Evolutionary conservation across 371 early-diverging fungal species (phyloP), one percentile per base, ranked within the genome.

Genomic region (Lichtheimia corymbifera): DNA sequence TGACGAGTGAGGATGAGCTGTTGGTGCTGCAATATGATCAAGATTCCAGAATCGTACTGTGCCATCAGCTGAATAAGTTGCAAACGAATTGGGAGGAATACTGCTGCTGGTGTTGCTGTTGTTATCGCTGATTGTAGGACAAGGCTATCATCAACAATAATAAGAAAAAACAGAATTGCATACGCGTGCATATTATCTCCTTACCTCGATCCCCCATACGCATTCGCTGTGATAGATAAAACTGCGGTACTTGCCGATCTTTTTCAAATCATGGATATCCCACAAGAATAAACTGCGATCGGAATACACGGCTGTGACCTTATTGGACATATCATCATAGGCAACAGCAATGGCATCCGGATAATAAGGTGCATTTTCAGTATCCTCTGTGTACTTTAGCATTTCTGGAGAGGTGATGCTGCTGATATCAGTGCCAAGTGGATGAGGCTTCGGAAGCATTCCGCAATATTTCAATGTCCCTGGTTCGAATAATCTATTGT

Each of bases 131-230:
- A 55, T 35, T 25, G 55, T 60, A 2, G 77, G 74, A 47, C 66
- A 77, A 35, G 74, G 65, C 70, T 74, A 35, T 35, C 11, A 35
- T 35, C 35, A 35, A 35, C 35, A 35, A 35, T 35, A 35, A 35
- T 28, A 28, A 35, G 35, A 11, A 9, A 30, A 11, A 35, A 35
- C 6, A 35, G 11, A 9, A 11, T 35, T 35, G 35, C 35, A 35
- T 35, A 53, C 35, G 30, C 47, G 18, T 41, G 20, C n/a, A 47
- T 54, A 44, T 14, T 14, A 5, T 64, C 20, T 51, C 6, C 55
- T 61, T 80, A 91, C 90, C 85, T 94, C 91, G 17, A 88, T 87
- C 14, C 92, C 93, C 94, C 94, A 94, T 3, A 94, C 84, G 68
- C 91, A 89, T 61, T 90, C 93, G 45, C 87, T 87, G 55, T 94